A percentile compares a stretch with the other conserved stretches of the same genome.
Evolutionary conservation across 306 rosid species (phyloP).

Genomic region (Lathyrus tuberosus): DNA sequence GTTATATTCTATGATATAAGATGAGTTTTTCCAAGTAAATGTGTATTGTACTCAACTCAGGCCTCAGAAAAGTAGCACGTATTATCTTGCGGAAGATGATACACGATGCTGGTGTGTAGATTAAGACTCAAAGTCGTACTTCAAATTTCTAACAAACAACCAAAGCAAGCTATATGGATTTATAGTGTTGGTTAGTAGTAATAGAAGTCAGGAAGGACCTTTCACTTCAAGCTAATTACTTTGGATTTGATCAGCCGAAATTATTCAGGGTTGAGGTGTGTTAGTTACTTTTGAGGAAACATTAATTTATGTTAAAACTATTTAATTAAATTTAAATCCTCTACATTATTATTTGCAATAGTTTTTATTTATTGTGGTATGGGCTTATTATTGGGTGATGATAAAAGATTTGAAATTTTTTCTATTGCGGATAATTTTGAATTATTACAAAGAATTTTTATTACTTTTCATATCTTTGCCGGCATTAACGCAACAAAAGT

Average conservation of each 20-base stretch:
- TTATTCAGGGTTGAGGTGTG: constrained; percentile 53
- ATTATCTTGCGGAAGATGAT: constrained; percentile 86
- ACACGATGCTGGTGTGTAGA: no score
- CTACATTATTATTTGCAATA: no score
- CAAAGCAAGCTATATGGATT: no score
- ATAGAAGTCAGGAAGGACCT: constrained; percentile 67
- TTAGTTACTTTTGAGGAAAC: constrained; percentile 31
- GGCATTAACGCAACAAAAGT: constrained; percentile 52
- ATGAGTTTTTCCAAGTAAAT: constrained; percentile 40
- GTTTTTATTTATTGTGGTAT: no score
- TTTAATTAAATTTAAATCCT: no score
- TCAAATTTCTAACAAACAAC: no score
- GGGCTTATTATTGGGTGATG: no score
- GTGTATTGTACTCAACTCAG: constrained; percentile 52
- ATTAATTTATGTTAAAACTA: background rate
- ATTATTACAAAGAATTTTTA: constrained; percentile 19
- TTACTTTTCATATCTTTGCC: constrained; percentile 38
- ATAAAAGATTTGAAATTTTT: no score
- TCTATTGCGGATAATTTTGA: constrained; percentile 16
- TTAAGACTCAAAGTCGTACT: no score
- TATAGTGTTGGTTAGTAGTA: no score
- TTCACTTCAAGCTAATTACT: constrained; percentile 48
- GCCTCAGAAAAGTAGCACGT: constrained; percentile 87
- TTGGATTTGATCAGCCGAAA: constrained; percentile 40
- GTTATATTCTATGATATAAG: constrained; percentile 36